Conservation (phyloP, 306 rosid species). For the Pachyrhizus erosus region DNA sequence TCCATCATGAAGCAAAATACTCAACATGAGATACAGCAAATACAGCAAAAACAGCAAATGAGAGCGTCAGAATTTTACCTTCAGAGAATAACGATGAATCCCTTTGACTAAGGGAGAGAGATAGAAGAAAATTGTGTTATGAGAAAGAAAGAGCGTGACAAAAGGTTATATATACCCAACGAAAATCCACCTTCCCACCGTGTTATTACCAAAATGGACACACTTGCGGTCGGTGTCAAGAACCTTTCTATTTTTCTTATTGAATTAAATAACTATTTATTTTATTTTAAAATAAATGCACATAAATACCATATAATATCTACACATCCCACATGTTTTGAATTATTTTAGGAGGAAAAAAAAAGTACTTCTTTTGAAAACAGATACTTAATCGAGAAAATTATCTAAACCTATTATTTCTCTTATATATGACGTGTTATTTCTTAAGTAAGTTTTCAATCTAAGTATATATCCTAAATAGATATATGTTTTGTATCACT, state of each 20-base stretch:
- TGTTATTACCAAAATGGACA: conserved; percentile 49
- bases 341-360: neutral
- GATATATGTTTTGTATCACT: no score
- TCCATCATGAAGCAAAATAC: neutral
- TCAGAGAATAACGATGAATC: conserved; percentile 20
- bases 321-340: no score
- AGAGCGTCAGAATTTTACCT: conserved; percentile 31
- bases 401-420: no score
- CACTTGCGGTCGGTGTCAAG: conserved; percentile 26
- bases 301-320: neutral
- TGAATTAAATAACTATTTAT: no score
- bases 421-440: no score
- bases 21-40: neutral
- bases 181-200: conserved; percentile 37
- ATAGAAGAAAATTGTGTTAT: conserved; percentile 5
- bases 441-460: no score
- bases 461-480: no score
- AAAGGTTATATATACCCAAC: conserved; percentile 59
- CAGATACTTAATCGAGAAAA: neutral
- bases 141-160: conserved; percentile 26
- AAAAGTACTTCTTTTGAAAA: neutral
- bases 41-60: neutral
- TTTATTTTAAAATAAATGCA: neutral
- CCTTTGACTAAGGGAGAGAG: conserved; percentile 24
- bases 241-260: neutral